Conservation (phyloP, 2,329 filamentous ascomycete genomes). For the Beauveria australis region DNA sequence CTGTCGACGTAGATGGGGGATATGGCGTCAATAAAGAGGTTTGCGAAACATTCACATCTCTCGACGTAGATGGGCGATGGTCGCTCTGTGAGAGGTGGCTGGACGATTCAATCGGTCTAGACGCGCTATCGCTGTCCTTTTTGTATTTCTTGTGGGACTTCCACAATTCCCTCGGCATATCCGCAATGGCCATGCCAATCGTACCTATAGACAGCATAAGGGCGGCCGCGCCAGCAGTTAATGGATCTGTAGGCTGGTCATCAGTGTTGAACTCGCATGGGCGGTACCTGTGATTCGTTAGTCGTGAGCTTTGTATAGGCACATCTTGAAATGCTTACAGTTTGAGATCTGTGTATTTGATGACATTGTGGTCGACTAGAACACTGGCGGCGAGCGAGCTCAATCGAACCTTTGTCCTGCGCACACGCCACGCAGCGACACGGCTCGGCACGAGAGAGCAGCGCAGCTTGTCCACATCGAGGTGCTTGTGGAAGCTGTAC, state of each 20-base stretch:
- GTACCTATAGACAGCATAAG: constrained; percentile 75
- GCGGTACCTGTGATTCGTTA: constrained; percentile 32
- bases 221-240: constrained; percentile 68
- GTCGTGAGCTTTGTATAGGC: background rate
- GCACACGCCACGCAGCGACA: constrained; percentile 67
- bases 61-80: background rate
- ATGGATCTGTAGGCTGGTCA: constrained; percentile 69
- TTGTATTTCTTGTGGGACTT: constrained; percentile 25
- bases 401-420: constrained; percentile 56
- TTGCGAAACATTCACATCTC: background rate
- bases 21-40: background rate
- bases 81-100: constrained; percentile 6
- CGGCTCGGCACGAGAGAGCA: constrained; percentile 62
- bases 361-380: constrained; percentile 53
- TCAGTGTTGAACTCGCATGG: constrained; percentile 65
- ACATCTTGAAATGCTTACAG: constrained; percentile 41
- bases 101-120: background rate
- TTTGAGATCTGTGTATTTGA: constrained; percentile 65
- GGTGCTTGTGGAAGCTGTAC: constrained; percentile 61
- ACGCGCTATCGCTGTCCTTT: constrained; percentile 8
- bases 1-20: background rate
- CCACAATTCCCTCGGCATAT: constrained; percentile 55
- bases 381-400: constrained; percentile 66
- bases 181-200: constrained; percentile 75
- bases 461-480: constrained; percentile 57